Conservation (phyloP, 768 basidiomycete genomes). For the Neoboletus subvelutipes region DNA sequence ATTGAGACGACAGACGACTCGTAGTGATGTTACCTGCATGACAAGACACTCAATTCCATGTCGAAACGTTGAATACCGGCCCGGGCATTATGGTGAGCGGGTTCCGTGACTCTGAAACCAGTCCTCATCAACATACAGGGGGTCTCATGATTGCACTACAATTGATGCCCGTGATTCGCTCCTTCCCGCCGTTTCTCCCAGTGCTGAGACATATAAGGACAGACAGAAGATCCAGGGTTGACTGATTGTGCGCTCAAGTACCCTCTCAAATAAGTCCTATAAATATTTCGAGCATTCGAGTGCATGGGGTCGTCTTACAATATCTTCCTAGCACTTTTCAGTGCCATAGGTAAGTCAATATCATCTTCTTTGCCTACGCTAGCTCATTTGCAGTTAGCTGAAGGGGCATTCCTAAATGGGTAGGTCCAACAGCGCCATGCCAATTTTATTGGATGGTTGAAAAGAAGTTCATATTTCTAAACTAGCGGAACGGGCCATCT, state of each 20-base stretch:
- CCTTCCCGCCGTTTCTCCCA: background rate
- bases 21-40: background rate
- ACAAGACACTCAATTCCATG: no score
- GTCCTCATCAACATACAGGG: no score
- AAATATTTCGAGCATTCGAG: background rate
- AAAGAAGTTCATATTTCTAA: no score
- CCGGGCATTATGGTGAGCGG: background rate
- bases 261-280: background rate
- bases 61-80: background rate
- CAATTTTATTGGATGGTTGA: no score
- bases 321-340: conserved; percentile 21
- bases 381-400: background rate
- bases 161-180: background rate
- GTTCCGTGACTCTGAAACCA: no score
- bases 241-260: background rate
- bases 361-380: background rate
- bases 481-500: no score
- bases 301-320: conserved; percentile 17
- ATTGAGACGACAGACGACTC: background rate
- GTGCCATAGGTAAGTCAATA: conserved; percentile 15
- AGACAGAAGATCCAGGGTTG: background rate
- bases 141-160: background rate
- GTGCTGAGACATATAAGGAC: conserved; percentile 1
- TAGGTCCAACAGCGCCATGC: conserved; percentile 9
- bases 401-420: conserved; percentile 22